phyloP scores from a whole-genome alignment of 805 yeast species.

The Cyberlindnera nakhonratchasimensis region DNA sequence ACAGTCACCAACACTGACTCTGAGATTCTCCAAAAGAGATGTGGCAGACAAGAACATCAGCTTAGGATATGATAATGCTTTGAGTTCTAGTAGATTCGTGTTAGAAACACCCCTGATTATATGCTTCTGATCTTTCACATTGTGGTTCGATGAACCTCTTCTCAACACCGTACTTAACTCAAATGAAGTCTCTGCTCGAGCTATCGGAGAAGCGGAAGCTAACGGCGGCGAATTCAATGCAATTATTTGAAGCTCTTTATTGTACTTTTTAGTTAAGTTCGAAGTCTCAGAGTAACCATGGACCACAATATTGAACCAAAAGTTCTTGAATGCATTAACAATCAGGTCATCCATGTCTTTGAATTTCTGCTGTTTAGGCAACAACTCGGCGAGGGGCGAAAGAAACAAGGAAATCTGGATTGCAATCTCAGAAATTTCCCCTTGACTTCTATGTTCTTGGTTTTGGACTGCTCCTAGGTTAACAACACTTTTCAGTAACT shows the following conservation, averaged over 20 bases:
- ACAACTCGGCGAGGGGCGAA: conserved; percentile 68
- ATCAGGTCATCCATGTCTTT: conserved; percentile 42
- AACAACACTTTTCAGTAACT: conserved; percentile 62
- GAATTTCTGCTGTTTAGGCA: conserved; percentile 56
- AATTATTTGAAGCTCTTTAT: conserved; percentile 53
- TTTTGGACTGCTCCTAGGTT: conserved; percentile 76
- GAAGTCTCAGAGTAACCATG: conserved; percentile 80
- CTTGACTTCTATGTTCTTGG: conserved; percentile 73
- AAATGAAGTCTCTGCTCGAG: conserved; percentile 84
- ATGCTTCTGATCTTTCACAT: conserved; percentile 71
- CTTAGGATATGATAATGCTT: conserved; percentile 64
- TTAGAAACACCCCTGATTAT: conserved; percentile 39
- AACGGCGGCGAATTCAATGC: conserved; percentile 88
- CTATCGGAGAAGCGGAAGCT: conserved; percentile 75
- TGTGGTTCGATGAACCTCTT: conserved; percentile 82
- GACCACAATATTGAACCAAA: conserved; percentile 92
- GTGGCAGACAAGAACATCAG: conserved; percentile 86
- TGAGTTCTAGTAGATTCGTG: conserved; percentile 47
- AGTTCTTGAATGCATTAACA: conserved; percentile 67
- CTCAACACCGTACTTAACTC: conserved; percentile 88
- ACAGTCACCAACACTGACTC: conserved; percentile 80
- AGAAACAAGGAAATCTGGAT: conserved; percentile 60
- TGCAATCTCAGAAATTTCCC: conserved; percentile 68
- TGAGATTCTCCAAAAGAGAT: conserved; percentile 68
- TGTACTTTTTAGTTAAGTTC: conserved; percentile 45